These are phyloP conservation scores for Emergomyces orientalis DNA, from an alignment of 2,329 filamentous ascomycete genomes.

Conservation along the genomic window DNA sequence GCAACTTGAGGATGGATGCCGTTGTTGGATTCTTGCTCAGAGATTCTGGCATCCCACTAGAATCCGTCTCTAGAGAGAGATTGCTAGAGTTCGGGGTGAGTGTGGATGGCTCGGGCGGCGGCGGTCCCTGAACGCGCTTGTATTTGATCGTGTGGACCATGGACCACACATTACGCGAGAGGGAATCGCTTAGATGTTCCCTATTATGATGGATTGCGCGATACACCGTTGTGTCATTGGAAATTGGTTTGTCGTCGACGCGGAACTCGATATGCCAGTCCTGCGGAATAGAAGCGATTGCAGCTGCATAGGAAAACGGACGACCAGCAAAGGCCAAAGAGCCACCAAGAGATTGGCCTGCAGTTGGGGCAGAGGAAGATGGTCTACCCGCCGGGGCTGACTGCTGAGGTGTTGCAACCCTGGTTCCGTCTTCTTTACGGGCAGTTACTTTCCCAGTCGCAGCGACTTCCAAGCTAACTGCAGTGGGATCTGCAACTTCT, in stretches of 20 bases:
- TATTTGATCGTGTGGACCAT: conserved; percentile 87
- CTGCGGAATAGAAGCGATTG: conserved; percentile 68
- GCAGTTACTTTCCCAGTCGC: conserved; percentile 81
- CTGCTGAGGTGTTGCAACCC: conserved; percentile 72
- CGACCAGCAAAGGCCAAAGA: conserved; percentile 48
- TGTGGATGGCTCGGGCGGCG: conserved; percentile 61
- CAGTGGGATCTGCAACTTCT: conserved; percentile 68
- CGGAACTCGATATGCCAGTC: conserved; percentile 98
- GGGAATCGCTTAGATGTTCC: conserved; percentile 53
- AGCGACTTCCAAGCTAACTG: conserved; percentile 84
- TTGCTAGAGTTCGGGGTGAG: conserved; percentile 47
- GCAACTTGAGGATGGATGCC: conserved; percentile 73
- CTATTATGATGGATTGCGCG: conserved; percentile 74
- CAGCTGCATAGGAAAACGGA: conserved; percentile 69
- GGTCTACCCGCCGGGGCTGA: conserved; percentile 38
- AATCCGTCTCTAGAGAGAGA: conserved; percentile 41
- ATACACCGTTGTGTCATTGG: conserved; percentile 92
- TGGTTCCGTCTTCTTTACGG: conserved; percentile 81
- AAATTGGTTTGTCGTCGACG: conserved; percentile 70
- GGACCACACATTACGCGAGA: conserved; percentile 76
- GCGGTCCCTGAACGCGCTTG: conserved; percentile 72
- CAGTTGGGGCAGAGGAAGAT: conserved; percentile 27
- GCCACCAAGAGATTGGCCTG: conserved; percentile 41
- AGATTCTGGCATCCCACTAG: conserved; percentile 62
- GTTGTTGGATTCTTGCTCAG: conserved; percentile 76